A percentile compares a stretch with the other conserved stretches of the same genome.
phyloP scores from a whole-genome alignment of 1,139 yeast species.

The Yamadazyma songkhlaensis region DNA sequence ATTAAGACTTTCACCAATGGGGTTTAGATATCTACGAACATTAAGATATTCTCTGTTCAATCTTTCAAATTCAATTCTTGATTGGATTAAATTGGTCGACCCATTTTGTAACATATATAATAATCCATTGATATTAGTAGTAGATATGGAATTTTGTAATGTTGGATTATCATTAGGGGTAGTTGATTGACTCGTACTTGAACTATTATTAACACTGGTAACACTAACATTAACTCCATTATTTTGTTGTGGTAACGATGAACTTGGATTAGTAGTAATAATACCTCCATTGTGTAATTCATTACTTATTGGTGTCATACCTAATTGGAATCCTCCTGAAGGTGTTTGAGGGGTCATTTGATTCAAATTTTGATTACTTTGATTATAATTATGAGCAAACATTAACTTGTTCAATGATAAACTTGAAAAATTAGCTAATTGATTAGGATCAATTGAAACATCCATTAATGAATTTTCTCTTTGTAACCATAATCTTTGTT shows the following conservation, averaged over 20 bases:
- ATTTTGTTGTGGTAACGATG: not conserved
- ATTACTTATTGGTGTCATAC: slow-evolving; percentile 6
- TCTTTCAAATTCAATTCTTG: slow-evolving; percentile 73
- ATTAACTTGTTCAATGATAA: slow-evolving; percentile 45
- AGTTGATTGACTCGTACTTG: not conserved
- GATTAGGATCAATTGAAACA: slow-evolving; percentile 37
- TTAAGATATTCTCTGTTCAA: slow-evolving; percentile 71
- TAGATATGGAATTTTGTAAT: slow-evolving; percentile 12
- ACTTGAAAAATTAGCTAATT: slow-evolving; percentile 38
- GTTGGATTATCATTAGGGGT: slow-evolving; percentile 1
- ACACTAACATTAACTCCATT: slow-evolving; percentile 3
- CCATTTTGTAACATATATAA: slow-evolving; percentile 31
- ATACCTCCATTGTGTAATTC: not conserved
- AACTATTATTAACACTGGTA: slow-evolving; percentile 1
- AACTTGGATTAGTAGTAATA: not conserved
- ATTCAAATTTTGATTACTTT: slow-evolving; percentile 23
- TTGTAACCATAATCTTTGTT: slow-evolving; percentile 79
- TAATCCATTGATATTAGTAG: slow-evolving; percentile 29
- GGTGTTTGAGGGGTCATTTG: slow-evolving; percentile 17
- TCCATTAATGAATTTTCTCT: slow-evolving; percentile 71
- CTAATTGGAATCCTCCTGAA: slow-evolving; percentile 4
- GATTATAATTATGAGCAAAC: slow-evolving; percentile 39
- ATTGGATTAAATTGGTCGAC: slow-evolving; percentile 52
- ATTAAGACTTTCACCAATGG: slow-evolving; percentile 60
- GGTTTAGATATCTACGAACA: slow-evolving; percentile 67